phyloP scores from a whole-genome alignment of 1,284 basidiomycete species.

The Trametes hirsuta region DNA sequence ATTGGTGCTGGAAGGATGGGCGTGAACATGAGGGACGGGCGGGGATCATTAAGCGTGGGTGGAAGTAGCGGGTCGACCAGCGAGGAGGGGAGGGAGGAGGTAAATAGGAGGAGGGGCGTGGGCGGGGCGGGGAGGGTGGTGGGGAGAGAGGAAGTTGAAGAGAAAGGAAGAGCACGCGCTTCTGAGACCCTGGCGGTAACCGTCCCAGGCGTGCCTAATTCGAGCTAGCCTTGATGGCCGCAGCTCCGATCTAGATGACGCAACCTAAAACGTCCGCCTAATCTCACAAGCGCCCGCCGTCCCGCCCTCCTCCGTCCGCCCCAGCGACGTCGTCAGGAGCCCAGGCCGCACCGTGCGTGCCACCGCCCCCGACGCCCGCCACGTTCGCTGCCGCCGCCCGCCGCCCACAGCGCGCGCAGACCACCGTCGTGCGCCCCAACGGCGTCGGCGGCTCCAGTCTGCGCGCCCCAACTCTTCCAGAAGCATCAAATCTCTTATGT shows the following conservation, averaged over 20 bases:
- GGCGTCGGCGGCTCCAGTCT: neutral
- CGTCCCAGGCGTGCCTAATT: slow-evolving; percentile 39
- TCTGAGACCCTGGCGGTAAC: slow-evolving; percentile 37
- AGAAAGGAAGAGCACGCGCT: slow-evolving; percentile 41
- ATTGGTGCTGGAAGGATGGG: slow-evolving; percentile 27
- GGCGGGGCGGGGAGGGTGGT: slow-evolving; percentile 34
- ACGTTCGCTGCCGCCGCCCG: neutral
- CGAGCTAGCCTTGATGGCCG: slow-evolving; percentile 40
- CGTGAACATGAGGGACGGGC: slow-evolving; percentile 37
- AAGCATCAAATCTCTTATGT: slow-evolving; percentile 25
- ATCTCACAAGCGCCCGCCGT: slow-evolving; percentile 24
- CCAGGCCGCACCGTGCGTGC: slow-evolving; percentile 2
- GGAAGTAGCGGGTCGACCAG: slow-evolving; percentile 43
- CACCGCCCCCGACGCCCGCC: slow-evolving; percentile 1
- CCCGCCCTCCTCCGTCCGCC: slow-evolving; percentile 5
- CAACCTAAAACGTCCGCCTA: slow-evolving; percentile 34
- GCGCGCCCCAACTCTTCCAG: slow-evolving; percentile 5
- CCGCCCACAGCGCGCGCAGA: neutral
- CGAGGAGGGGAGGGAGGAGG: slow-evolving; percentile 36
- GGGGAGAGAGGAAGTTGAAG: slow-evolving; percentile 40
- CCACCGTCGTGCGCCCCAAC: neutral
- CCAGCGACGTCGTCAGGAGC: slow-evolving; percentile 10
- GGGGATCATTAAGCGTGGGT: slow-evolving; percentile 39
- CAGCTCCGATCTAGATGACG: slow-evolving; percentile 40
- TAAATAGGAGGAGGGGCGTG: slow-evolving; percentile 28